These are phyloP conservation scores for Lipomyces mesembrius DNA, from an alignment of 805 yeast genomes.

Conservation along the genomic window DNA sequence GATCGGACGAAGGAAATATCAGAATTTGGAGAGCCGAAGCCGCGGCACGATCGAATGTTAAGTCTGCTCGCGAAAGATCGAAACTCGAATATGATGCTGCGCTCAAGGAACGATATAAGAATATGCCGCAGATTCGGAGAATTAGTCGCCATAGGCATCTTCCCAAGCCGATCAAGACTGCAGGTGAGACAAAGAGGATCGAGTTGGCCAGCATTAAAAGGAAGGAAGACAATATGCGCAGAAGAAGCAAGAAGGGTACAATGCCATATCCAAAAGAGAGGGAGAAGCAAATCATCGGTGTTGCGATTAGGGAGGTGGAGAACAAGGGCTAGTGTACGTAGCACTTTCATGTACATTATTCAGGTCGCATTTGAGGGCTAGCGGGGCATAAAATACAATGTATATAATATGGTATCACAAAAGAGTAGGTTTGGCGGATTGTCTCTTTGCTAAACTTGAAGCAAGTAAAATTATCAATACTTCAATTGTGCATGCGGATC, in stretches of 20 bases:
- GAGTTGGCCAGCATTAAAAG: conserved; percentile 76
- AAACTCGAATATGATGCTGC: conserved; percentile 90
- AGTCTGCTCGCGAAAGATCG: conserved; percentile 76
- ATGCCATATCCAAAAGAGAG: conserved; percentile 64
- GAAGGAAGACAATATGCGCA: conserved; percentile 81
- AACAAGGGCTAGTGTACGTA: conserved; percentile 16
- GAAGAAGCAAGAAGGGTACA: conserved; percentile 63
- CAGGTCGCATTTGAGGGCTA: not conserved
- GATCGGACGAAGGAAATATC: conserved; percentile 95
- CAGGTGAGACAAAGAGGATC: conserved; percentile 78
- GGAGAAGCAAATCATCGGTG: conserved; percentile 83
- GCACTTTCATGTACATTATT: not conserved
- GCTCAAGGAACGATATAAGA: conserved; percentile 86
- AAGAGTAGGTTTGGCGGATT: not conserved
- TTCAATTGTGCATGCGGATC: not conserved
- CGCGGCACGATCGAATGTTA: conserved; percentile 79
- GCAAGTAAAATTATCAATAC: not conserved
- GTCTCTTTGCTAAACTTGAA: not conserved
- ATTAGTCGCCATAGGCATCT: conserved; percentile 91
- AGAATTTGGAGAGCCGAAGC: conserved; percentile 92
- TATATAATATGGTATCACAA: not conserved
- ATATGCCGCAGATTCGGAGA: conserved; percentile 94
- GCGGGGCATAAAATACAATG: too few species aligned
- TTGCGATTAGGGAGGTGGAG: conserved; percentile 56
- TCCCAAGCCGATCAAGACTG: conserved; percentile 85